Percentiles rank a stretch among this genome's conserved stretches.
Conservation (phyloP, 2,329 filamentous ascomycete genomes). For the Stagonosporopsis rhizophila region DNA sequence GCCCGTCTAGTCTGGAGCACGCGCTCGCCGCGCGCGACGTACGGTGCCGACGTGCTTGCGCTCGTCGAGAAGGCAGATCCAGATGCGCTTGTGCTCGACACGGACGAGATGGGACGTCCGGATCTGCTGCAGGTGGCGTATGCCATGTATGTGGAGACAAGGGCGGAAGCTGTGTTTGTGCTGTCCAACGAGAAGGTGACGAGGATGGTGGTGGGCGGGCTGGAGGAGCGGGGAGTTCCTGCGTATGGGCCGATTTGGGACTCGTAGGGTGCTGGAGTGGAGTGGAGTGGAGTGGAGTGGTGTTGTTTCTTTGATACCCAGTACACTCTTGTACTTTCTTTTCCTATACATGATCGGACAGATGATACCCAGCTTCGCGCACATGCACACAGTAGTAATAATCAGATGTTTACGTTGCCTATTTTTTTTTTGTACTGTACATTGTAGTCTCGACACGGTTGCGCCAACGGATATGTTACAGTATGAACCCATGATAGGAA, state of each 20-base stretch:
- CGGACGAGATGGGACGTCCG: conserved; percentile 63
- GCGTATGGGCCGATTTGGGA: conserved; percentile 81
- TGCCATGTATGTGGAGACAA: conserved; percentile 55
- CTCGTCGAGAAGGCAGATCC: conserved; percentile 65
- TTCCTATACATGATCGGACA: not conserved
- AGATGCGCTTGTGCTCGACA: conserved; percentile 72
- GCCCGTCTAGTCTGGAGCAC: conserved; percentile 75
- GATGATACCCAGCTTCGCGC: conserved; percentile 14
- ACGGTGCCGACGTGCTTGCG: conserved; percentile 64
- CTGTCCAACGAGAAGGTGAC: conserved; percentile 75
- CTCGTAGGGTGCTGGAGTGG: conserved; percentile 45
- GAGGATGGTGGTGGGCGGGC: conserved; percentile 70
- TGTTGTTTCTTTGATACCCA: not conserved
- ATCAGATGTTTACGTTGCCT: not conserved
- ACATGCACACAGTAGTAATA: not conserved
- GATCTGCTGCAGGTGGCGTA: conserved; percentile 67
- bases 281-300: not conserved
- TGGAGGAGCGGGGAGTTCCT: conserved; percentile 70
- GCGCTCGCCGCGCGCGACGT: conserved; percentile 67
- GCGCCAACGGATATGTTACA: conserved; percentile 5
- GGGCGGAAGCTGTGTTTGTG: conserved; percentile 73
- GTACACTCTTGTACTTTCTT: not conserved
- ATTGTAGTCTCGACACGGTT: not conserved
- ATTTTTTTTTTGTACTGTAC: conserved; percentile 5
- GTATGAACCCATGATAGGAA: not conserved